Percentiles rank a stretch among this genome's conserved stretches.
These are phyloP conservation scores for Gyrodon lividus DNA, from an alignment of 768 basidiomycete species.

Conservation along the genomic window DNA sequence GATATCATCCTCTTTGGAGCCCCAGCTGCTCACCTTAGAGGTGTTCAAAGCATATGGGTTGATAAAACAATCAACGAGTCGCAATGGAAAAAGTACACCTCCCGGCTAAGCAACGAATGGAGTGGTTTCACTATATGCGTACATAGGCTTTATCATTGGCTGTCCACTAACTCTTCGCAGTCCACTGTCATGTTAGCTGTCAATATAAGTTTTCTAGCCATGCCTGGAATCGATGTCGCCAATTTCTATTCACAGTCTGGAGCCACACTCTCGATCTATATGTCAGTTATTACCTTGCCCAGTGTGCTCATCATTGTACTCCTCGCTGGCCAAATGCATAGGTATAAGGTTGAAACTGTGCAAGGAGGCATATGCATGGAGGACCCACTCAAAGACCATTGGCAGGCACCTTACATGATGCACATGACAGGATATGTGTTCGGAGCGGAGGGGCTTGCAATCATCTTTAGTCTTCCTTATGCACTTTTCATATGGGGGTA, in stretches of 20 bases:
- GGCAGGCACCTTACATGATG: constrained; percentile 24
- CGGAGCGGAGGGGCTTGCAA: constrained; percentile 29
- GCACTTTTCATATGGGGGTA: constrained; percentile 31
- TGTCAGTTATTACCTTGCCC: neutral
- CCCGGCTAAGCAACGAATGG: neutral
- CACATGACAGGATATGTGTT: constrained; percentile 6
- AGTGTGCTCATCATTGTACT: neutral
- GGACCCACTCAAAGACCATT: neutral
- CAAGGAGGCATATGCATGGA: neutral
- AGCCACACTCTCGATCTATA: neutral
- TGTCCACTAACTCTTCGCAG: neutral
- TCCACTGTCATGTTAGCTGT: neutral
- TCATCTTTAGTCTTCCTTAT: constrained; percentile 33
- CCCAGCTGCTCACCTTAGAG: neutral
- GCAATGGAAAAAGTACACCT: neutral
- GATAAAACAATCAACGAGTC: neutral
- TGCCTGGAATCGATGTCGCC: neutral
- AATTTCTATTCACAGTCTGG: neutral
- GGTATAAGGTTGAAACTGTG: constrained; percentile 17
- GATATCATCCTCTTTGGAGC: neutral
- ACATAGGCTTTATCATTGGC: neutral
- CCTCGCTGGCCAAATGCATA: constrained; percentile 9
- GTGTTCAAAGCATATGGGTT: neutral
- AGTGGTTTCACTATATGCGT: neutral
- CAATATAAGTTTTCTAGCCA: neutral